A percentile compares a stretch with the other conserved stretches of the same genome.
phyloP scores from a whole-genome alignment of 208 protist species.

The Polymyxa betae region DNA sequence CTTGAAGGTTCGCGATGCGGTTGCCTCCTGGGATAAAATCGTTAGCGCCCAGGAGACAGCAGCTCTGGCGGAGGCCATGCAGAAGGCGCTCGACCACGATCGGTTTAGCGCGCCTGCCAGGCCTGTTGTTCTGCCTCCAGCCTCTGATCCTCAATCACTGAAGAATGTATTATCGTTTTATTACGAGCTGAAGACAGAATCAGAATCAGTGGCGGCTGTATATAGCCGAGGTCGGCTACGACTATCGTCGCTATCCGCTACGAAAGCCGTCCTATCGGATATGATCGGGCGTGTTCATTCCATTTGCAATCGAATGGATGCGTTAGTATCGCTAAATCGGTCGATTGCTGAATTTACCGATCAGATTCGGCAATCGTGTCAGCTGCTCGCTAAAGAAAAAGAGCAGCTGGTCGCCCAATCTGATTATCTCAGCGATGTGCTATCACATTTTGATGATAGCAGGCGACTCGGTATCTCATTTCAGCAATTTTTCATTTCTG shows the following conservation, averaged over 20 bases:
- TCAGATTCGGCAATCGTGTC: not conserved
- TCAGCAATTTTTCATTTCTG: not conserved
- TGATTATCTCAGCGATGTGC: not conserved
- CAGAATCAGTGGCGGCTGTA: not conserved
- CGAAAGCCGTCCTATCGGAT: not conserved
- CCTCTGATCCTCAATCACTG: not conserved
- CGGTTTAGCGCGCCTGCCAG: too few relatives aligned
- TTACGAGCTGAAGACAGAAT: not conserved
- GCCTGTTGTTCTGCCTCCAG: not conserved
- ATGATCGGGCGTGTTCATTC: not conserved
- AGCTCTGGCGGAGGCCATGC: not conserved
- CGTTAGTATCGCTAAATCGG: not conserved
- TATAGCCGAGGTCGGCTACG: not conserved
- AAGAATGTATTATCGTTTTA: not conserved
- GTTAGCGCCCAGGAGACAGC: not conserved
- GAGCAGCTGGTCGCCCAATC: not conserved
- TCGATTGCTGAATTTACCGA: not conserved
- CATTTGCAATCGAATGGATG: not conserved
- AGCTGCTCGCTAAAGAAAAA: not conserved
- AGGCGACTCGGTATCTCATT: not conserved
- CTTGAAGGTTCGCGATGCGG: not conserved
- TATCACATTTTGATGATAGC: conserved; percentile 30
- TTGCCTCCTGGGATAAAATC: not conserved
- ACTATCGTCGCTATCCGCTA: not conserved
- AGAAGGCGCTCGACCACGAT: not conserved